Conservation (phyloP, 1,284 basidiomycete species). For the Sporisorium sorghi region DNA sequence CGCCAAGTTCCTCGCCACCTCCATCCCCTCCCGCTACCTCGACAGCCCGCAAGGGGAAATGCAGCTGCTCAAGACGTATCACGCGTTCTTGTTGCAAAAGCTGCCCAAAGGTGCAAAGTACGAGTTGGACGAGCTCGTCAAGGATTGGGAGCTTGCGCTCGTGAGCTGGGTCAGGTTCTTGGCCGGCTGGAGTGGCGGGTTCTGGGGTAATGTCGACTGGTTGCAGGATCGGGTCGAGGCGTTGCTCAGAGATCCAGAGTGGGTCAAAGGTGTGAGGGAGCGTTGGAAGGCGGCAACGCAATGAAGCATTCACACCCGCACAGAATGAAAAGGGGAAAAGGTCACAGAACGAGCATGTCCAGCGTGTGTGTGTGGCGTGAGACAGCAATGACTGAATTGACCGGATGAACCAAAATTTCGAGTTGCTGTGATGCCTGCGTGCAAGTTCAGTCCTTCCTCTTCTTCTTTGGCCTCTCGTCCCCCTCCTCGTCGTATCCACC, state of each 20-base stretch:
- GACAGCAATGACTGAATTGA: conserved; percentile 1
- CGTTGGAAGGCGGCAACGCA: conserved; percentile 10
- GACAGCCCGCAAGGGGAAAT: conserved; percentile 9
- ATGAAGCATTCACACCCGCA: not conserved
- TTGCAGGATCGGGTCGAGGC: conserved; percentile 25
- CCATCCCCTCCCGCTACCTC: conserved; percentile 16
- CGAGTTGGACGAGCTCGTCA: conserved; percentile 19
- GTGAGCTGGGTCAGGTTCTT: conserved; percentile 51
- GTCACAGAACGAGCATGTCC: not conserved
- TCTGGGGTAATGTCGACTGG: conserved; percentile 56
- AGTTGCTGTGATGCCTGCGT: not conserved
- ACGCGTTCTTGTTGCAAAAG: conserved; percentile 3
- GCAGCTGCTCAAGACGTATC: conserved; percentile 28
- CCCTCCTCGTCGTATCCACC: conserved; percentile 44
- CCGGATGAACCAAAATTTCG: no score
- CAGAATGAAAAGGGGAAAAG: not conserved
- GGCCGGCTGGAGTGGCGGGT: conserved; percentile 52
- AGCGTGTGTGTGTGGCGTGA: not conserved
- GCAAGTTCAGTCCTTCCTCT: conserved; percentile 44
- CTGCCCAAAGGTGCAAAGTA: conserved; percentile 24
- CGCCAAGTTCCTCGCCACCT: conserved; percentile 51
- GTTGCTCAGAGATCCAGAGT: conserved; percentile 29
- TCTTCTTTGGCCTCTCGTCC: conserved; percentile 57
- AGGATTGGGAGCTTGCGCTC: conserved; percentile 49
- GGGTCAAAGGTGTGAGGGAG: conserved; percentile 17